A percentile compares a stretch with the other conserved stretches of the same genome.
These are phyloP conservation scores for Scalesia atractyloides DNA, from an alignment of 129 eudicot genomes.

Conservation along the genomic window DNA sequence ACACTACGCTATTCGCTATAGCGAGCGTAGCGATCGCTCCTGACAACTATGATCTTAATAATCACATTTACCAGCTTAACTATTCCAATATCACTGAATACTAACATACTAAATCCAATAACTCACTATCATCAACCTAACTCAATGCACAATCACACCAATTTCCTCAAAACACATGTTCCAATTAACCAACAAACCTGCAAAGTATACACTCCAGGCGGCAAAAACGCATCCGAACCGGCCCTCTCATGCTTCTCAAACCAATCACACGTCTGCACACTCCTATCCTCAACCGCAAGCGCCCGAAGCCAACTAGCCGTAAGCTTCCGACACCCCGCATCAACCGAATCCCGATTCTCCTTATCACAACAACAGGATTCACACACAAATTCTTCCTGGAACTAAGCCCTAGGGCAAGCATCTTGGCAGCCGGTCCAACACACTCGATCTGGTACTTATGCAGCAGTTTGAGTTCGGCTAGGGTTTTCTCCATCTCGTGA, in stretches of 20 bases:
- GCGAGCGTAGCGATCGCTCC: too few relatives aligned
- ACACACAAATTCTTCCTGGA: conserved; percentile 91
- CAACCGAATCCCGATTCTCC: conserved; percentile 93
- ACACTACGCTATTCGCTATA: too few relatives aligned
- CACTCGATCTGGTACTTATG: conserved; percentile 61
- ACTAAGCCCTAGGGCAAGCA: conserved; percentile 81
- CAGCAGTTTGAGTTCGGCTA: conserved; percentile 69
- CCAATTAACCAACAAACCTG: conserved; percentile 43
- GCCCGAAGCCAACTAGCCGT: conserved; percentile 93
- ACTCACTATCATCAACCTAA: not conserved
- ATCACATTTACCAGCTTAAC: not conserved
- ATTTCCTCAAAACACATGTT: not conserved
- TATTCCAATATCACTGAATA: not conserved
- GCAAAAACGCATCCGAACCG: conserved; percentile 68
- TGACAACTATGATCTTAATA: too few relatives aligned
- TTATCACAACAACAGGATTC: conserved; percentile 67
- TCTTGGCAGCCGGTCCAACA: conserved; percentile 64
- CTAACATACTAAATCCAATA: not conserved
- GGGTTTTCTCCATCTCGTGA: conserved; percentile 99
- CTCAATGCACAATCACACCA: not conserved
- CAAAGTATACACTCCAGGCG: conserved; percentile 87
- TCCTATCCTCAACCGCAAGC: conserved; percentile 53
- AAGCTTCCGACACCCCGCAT: conserved; percentile 86
- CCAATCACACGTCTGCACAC: conserved; percentile 57
- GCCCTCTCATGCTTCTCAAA: conserved; percentile 67